These are phyloP conservation scores for bread wheat (Triticum aestivum) DNA, from an alignment of 176 grass and related monocot genomes.

Conservation along the genomic window DNA sequence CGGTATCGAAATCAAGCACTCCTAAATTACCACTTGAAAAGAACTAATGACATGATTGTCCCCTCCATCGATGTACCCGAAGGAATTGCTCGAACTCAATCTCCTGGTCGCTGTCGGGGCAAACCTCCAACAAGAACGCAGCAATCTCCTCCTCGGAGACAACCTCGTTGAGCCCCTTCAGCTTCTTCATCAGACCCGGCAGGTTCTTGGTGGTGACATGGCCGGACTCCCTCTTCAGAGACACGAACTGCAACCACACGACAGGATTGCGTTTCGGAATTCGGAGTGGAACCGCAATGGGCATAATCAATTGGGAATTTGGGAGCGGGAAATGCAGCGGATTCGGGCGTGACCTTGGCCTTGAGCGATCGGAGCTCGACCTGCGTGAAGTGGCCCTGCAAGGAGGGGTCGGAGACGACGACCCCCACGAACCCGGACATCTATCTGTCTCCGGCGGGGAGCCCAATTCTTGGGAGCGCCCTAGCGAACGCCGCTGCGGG, in stretches of 20 bases:
- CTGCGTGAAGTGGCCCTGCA: conserved; percentile 97
- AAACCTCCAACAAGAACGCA: conserved; percentile 52
- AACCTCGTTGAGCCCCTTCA: conserved; percentile 75
- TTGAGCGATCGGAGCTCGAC: conserved; percentile 89
- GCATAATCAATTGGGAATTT: neutral
- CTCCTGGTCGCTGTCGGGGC: conserved; percentile 55
- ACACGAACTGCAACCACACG: conserved; percentile 47
- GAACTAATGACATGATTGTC: neutral
- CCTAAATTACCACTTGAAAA: neutral
- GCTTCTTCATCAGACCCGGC: conserved; percentile 69
- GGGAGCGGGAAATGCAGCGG: neutral
- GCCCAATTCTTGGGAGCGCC: neutral
- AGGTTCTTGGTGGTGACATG: conserved; percentile 77
- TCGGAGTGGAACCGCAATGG: neutral
- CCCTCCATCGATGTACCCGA: conserved; percentile 17
- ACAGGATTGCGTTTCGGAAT: neutral
- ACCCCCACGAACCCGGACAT: conserved; percentile 93
- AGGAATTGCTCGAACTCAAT: conserved; percentile 94
- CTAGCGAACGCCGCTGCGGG: neutral
- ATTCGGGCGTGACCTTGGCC: conserved; percentile 55
- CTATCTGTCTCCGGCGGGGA: neutral
- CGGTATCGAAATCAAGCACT: neutral
- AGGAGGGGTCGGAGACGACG: conserved; percentile 86
- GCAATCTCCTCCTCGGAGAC: conserved; percentile 59
- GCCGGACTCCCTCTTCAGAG: conserved; percentile 59